phyloP scores from a whole-genome alignment of 108 stramenopile genomes.

The Conticribra weissflogii region DNA sequence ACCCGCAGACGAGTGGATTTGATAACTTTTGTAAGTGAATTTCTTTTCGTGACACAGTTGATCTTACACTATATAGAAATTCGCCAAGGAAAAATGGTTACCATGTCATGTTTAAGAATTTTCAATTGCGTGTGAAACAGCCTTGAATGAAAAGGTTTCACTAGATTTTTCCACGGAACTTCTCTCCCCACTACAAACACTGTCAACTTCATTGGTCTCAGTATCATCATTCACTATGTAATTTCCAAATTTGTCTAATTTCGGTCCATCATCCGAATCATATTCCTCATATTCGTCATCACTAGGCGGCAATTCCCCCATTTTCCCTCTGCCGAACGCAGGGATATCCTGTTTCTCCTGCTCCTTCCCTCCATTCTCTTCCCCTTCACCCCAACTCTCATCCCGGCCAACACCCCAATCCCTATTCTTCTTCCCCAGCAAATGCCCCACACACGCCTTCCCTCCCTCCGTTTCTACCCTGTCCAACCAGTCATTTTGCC shows the following conservation, averaged over 20 bases:
- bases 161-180: not conserved
- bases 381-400: slow-evolving; percentile 45
- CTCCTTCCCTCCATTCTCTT: slow-evolving; percentile 35
- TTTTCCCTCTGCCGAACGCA: slow-evolving; percentile 39
- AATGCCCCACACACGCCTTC: slow-evolving; percentile 42
- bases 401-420: slow-evolving; percentile 37
- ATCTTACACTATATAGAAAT: too few relatives aligned
- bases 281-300: slow-evolving; percentile 58
- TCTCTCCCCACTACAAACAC: not conserved
- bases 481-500: slow-evolving; percentile 88
- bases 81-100: too few relatives aligned
- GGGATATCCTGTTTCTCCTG: slow-evolving; percentile 34
- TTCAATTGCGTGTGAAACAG: too few relatives aligned
- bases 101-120: too few relatives aligned
- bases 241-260: slow-evolving; percentile 42
- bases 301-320: slow-evolving; percentile 60
- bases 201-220: not conserved
- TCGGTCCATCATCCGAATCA: slow-evolving; percentile 36
- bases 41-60: too few relatives aligned
- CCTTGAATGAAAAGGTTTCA: too few relatives aligned
- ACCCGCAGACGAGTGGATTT: too few relatives aligned
- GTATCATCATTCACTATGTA: slow-evolving; percentile 4
- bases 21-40: too few relatives aligned
- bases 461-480: slow-evolving; percentile 59
- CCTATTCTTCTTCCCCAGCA: slow-evolving; percentile 36